These are phyloP conservation scores for Termitomyces sp. DNA, from an alignment of 768 basidiomycete species.

Conservation along the genomic window DNA sequence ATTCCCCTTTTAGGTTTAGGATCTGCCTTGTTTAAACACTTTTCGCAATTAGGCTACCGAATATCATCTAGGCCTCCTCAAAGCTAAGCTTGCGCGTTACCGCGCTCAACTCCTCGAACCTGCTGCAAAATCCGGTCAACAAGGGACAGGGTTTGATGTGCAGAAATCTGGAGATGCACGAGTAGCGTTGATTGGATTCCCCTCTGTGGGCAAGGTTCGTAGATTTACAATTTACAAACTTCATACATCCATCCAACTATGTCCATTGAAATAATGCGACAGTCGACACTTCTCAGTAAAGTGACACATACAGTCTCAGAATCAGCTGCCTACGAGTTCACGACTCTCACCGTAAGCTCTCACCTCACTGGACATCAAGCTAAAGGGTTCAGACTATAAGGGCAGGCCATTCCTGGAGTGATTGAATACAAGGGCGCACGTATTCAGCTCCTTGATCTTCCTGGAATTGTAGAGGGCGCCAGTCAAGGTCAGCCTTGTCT, in stretches of 20 bases:
- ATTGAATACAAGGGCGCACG: conserved; percentile 90
- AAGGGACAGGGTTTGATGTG: conserved; percentile 86
- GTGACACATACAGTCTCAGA: conserved; percentile 88
- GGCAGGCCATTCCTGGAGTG: conserved; percentile 92
- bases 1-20: neutral
- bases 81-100: conserved; percentile 93
- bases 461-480: conserved; percentile 93
- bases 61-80: conserved; percentile 89
- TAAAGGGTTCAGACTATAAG: conserved; percentile 4
- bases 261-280: neutral
- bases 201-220: conserved; percentile 84
- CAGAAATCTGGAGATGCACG: conserved; percentile 81
- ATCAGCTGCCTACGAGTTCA: conserved; percentile 93
- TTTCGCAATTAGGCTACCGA: conserved; percentile 71
- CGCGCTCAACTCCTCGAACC: conserved; percentile 95
- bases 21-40: conserved; percentile 9
- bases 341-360: conserved; percentile 71
- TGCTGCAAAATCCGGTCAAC: conserved; percentile 73
- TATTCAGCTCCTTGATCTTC: conserved; percentile 92
- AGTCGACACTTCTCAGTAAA: conserved; percentile 92
- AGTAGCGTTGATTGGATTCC: conserved; percentile 92
- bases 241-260: neutral
- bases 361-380: neutral
- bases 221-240: neutral
- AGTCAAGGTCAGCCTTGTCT: conserved; percentile 52